Evolutionary conservation across 352 stramenopile species (phyloP), one percentile per base, ranked within the genome.

Genomic region (Lagenidium giganteum): DNA sequence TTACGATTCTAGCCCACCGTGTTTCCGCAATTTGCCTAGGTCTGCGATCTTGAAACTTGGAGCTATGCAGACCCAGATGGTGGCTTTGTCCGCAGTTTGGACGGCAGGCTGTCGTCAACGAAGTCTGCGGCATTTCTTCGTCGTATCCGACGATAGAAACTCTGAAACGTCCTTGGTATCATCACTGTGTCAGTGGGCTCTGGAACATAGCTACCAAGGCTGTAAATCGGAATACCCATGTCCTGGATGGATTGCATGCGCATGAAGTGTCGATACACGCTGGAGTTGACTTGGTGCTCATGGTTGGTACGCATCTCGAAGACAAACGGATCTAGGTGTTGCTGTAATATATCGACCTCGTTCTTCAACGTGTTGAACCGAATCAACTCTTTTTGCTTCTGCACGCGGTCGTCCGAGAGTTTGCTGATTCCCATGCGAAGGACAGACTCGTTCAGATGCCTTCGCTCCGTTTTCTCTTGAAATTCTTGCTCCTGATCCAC

Each of bases 271-370:
- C 79, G 73, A 45, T 91, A 88, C 33, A 88, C 79, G 37, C 74
- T 84, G 14, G 76, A 86, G 47, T 72, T 60, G 30, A 83, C 62
- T 30, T 75, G 53, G 25, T 72, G 65, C 34, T 88, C 76, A 27
- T 44, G 76, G 16, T 63, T 35, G 1, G 70, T 62, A 5, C 50
- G 58, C 37, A 82, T 85, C 37, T 72, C 58, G 35, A 82, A 83
- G 37, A 86, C 57, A 25, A 86, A 88, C 5, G 70, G 72, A 32
- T 82, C 66, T 13, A 89, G 43, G 46, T 71, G 67, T 47, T 91
- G 73, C 51, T 92, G 79, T 54, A 88, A 85, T 42, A 85, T 82
- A 31, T 87, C 74, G 31, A 89, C 61, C 30, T 92, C 76, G 53
- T 87, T 84, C 54, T 85, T 82, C 24, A 89, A 55, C 3, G 70